These are phyloP conservation scores for Nannochloropsis oceanica DNA, from an alignment of 108 stramenopile species.

Conservation along the genomic window DNA sequence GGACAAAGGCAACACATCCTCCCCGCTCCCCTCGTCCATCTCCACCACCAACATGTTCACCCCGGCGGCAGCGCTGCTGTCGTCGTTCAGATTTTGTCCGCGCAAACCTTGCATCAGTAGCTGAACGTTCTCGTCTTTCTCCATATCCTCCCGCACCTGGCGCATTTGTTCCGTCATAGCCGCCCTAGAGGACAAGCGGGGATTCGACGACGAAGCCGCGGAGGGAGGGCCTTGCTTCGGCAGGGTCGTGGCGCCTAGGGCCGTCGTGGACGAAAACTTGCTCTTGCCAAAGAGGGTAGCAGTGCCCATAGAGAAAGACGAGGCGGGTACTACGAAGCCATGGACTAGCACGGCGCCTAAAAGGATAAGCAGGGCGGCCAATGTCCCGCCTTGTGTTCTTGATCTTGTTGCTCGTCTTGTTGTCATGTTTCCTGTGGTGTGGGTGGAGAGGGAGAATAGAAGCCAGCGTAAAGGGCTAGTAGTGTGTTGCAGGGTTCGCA, in stretches of 20 bases:
- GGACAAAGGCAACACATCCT: slow-evolving; percentile 47
- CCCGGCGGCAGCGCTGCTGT: slow-evolving; percentile 52
- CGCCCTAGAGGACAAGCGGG: background rate
- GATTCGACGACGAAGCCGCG: background rate
- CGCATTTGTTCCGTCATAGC: background rate
- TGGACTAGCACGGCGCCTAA: background rate
- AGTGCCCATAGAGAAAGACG: background rate
- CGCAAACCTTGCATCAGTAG: slow-evolving; percentile 47
- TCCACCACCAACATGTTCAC: slow-evolving; percentile 66
- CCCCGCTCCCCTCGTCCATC: slow-evolving; percentile 11
- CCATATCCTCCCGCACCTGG: slow-evolving; percentile 19
- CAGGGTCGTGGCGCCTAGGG: background rate
- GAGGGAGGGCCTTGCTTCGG: background rate
- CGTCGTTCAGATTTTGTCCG: slow-evolving; percentile 70
- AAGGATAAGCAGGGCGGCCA: background rate
- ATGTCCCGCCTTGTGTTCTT: too few relatives aligned
- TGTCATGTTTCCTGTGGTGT: background rate
- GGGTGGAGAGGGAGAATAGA: background rate
- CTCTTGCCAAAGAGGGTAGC: background rate
- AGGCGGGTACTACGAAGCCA: background rate
- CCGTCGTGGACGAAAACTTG: background rate
- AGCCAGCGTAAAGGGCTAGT: background rate
- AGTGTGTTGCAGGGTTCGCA: too few relatives aligned
- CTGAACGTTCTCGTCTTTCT: slow-evolving; percentile 24
- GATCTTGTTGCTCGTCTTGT: too few relatives aligned